Evolutionary conservation across 331 rosid species (phyloP), one percentile per base, ranked within the genome.

Genomic region (Malus hybrid): DNA sequence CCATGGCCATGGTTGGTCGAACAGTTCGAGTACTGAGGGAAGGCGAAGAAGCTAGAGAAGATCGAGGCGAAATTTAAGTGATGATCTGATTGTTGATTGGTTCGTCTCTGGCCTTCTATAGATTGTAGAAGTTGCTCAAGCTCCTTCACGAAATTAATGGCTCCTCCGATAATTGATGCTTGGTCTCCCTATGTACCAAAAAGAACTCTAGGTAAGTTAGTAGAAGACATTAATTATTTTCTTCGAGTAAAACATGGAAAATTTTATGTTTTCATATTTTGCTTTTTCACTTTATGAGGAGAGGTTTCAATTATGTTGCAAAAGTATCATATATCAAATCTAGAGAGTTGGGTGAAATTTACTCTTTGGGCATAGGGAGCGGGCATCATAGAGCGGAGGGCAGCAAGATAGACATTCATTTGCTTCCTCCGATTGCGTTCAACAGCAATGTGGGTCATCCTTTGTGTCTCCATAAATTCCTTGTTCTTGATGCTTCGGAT

Each of bases 351-450:
- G 29, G 36, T 61, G n/a, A 14, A 42, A 42, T 42, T 42, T 68
- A 92, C 97, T 86, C 93, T 88, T 84, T 84, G 87, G 27, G 82
- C 87, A 67, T 84, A 88, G 70, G 92, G 81, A 50, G 87, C 69
- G 20, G 97, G 97, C 92, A 92, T 90, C 82, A 90, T 73, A 57
- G 97, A 85, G 54, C 90, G 85, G 7, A 92, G 88, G 13, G 72
- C 82, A 7, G 81, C 71, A 8, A 91, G 84, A 72, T 87, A 84
- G 32, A 89, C 87, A 60, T 91, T 91, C 94, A 91, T 89, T 65
- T 84, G 96, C 71, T 83, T 92, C 52, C 97, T 82, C 39, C 97
- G 61, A 56, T 92, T 92, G 28, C 97, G 86, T 56, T 92, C 97
- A 22, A 90, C 93, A 0, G 85, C 87, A 80, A 90, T 92, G 90